Conservation (phyloP, 345 rosid species). For the Carallia pectinifolia region DNA sequence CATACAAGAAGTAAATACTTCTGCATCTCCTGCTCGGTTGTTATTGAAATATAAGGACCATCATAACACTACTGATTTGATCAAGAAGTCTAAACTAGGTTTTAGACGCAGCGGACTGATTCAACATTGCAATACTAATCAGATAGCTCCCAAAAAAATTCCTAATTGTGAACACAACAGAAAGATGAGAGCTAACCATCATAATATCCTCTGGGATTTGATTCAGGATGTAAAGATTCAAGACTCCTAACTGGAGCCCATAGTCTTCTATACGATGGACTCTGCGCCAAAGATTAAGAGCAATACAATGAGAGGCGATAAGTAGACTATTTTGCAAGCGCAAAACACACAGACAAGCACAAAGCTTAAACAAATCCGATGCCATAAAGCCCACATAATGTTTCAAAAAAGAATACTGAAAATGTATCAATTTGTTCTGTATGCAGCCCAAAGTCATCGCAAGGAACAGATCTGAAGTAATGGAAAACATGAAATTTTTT, state of each 20-base stretch:
- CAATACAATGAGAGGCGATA: constrained; percentile 12
- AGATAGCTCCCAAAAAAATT: too few relatives aligned
- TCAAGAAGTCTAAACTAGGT: too few relatives aligned
- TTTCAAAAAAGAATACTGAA: neutral
- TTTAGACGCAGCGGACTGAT: too few relatives aligned
- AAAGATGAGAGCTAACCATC: constrained; percentile 50
- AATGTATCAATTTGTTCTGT: neutral
- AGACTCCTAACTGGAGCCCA: constrained; percentile 84
- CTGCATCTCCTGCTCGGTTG: too few relatives aligned
- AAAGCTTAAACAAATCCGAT: neutral
- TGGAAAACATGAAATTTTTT: neutral
- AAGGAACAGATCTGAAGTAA: constrained; percentile 23
- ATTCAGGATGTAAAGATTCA: constrained; percentile 74
- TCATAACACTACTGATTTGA: too few relatives aligned
- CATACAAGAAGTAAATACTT: too few relatives aligned
- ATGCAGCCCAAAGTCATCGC: neutral
- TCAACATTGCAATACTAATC: too few relatives aligned
- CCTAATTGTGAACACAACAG: neutral
- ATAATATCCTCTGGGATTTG: constrained; percentile 76
- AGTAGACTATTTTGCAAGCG: neutral
- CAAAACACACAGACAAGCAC: neutral
- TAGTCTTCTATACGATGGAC: constrained; percentile 67
- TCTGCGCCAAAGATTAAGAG: constrained; percentile 41
- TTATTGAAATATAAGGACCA: too few relatives aligned
- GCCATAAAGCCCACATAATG: neutral